A percentile compares a stretch with the other conserved stretches of the same genome.
Evolutionary conservation across 2,329 filamentous ascomycete genomes (phyloP).

Genomic region (Chaetomium sp.): DNA sequence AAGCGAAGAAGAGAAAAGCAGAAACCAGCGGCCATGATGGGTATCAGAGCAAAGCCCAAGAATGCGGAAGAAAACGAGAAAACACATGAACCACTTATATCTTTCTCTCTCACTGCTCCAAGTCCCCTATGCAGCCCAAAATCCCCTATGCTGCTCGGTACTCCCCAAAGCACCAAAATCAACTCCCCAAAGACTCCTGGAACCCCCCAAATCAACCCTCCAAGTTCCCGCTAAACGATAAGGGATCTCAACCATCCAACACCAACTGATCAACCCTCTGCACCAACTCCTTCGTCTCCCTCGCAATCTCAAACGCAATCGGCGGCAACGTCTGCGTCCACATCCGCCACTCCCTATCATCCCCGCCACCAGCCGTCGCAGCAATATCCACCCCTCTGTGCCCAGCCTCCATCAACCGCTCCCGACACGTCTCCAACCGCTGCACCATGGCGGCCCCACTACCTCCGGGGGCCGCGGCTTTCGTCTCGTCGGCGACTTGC

Average conservation of each 20-base stretch:
- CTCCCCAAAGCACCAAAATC: neutral
- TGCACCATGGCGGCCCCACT: conserved; percentile 43
- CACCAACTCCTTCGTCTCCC: conserved; percentile 70
- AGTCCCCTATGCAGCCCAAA: neutral
- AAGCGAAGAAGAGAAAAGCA: conserved; percentile 12
- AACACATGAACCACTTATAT: too few species aligned
- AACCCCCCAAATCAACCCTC: neutral
- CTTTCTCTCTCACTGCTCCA: neutral
- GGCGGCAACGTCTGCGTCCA: conserved; percentile 70
- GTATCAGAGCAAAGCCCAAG: conserved; percentile 17
- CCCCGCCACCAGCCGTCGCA: conserved; percentile 43
- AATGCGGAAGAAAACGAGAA: neutral
- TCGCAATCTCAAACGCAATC: conserved; percentile 79
- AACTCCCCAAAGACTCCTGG: neutral
- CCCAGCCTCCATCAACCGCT: conserved; percentile 58
- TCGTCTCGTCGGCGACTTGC: conserved; percentile 61
- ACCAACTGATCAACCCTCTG: conserved; percentile 37
- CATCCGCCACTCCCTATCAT: conserved; percentile 51
- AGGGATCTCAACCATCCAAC: conserved; percentile 20
- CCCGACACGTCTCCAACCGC: conserved; percentile 56
- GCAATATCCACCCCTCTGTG: conserved; percentile 55
- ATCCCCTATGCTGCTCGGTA: too few species aligned
- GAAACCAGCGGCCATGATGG: conserved; percentile 20
- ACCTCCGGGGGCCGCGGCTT: conserved; percentile 39
- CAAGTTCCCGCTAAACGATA: neutral